Percentiles rank a stretch among this genome's conserved stretches.
phyloP scores from a whole-genome alignment of 2,329 filamentous ascomycete genomes.

The Aspergillus sp. region DNA sequence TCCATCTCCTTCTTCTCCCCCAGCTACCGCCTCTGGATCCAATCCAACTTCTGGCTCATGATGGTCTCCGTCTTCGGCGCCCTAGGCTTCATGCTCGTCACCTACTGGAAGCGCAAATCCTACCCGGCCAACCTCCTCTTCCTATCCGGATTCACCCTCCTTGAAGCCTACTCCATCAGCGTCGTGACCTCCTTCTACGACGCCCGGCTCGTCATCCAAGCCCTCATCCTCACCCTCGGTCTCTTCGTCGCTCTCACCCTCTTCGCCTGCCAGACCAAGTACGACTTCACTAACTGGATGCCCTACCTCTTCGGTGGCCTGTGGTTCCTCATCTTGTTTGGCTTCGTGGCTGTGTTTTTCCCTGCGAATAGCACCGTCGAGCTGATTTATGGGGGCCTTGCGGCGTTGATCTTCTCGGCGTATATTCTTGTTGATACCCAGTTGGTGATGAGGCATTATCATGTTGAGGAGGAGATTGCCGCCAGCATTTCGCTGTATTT shows the following conservation, averaged over 20 bases:
- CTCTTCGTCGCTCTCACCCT: constrained; percentile 67
- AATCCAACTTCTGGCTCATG: constrained; percentile 78
- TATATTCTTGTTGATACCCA: constrained; percentile 98
- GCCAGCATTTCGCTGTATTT: constrained; percentile 93
- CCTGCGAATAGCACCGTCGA: constrained; percentile 79
- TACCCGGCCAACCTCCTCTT: constrained; percentile 95
- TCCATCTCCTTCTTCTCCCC: constrained; percentile 81
- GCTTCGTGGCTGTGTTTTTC: constrained; percentile 90
- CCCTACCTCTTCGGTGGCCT: constrained; percentile 89
- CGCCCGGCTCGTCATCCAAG: constrained; percentile 80
- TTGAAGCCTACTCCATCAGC: constrained; percentile 91
- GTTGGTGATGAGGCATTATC: constrained; percentile 90
- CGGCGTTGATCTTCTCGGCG: constrained; percentile 84
- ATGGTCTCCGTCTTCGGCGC: constrained; percentile 83
- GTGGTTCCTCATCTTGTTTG: constrained; percentile 88
- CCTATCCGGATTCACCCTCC: constrained; percentile 81
- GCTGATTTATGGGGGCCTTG: constrained; percentile 77
- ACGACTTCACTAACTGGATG: constrained; percentile 97
- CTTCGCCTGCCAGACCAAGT: constrained; percentile 96
- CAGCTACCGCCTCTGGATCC: constrained; percentile 83
- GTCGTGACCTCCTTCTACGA: constrained; percentile 92
- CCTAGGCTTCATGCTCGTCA: constrained; percentile 80
- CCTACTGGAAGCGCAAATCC: constrained; percentile 93
- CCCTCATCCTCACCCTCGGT: constrained; percentile 76
- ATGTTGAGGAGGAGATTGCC: constrained; percentile 97